Evolutionary conservation across 306 rosid species (phyloP).

Genomic region (Abrus pulchellus): DNA sequence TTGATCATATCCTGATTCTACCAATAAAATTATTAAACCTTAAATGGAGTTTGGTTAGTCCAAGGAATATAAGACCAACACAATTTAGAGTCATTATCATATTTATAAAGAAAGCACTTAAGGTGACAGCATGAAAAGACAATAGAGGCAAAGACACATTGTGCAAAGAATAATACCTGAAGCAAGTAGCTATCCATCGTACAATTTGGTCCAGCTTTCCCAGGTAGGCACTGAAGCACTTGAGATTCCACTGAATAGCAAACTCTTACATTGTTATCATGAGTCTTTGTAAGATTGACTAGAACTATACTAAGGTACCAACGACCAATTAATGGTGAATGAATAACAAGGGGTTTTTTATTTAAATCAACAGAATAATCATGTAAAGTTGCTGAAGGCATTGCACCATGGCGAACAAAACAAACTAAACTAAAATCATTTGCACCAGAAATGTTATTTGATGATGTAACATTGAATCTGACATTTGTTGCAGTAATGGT

Average conservation of each 20-base stretch:
- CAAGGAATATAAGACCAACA: slow-evolving; percentile 22
- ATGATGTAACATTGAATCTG: slow-evolving; percentile 53
- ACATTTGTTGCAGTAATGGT: slow-evolving; percentile 58
- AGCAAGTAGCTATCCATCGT: slow-evolving; percentile 70
- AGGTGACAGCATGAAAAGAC: slow-evolving; percentile 34
- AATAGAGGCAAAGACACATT: slow-evolving; percentile 41
- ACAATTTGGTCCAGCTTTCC: slow-evolving; percentile 85
- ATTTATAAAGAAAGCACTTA: slow-evolving; percentile 14
- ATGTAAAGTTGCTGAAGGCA: slow-evolving; percentile 67
- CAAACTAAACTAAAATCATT: slow-evolving; percentile 62
- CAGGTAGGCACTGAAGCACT: slow-evolving; percentile 75
- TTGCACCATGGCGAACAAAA: slow-evolving; percentile 76
- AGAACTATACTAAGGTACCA: slow-evolving; percentile 72
- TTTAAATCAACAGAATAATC: slow-evolving; percentile 70
- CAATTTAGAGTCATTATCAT: slow-evolving; percentile 14
- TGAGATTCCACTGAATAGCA: slow-evolving; percentile 75
- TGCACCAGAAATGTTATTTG: slow-evolving; percentile 46
- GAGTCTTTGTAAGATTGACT: slow-evolving; percentile 53
- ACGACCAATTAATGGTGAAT: slow-evolving; percentile 72
- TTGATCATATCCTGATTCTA: slow-evolving; percentile 33
- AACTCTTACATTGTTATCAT: slow-evolving; percentile 47
- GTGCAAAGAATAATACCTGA: slow-evolving; percentile 69
- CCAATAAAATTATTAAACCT: slow-evolving; percentile 1
- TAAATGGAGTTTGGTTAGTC: not conserved
- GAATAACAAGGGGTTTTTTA: slow-evolving; percentile 62